These are phyloP conservation scores for Leccinum arenicola DNA, from an alignment of 768 basidiomycete genomes.

Conservation along the genomic window DNA sequence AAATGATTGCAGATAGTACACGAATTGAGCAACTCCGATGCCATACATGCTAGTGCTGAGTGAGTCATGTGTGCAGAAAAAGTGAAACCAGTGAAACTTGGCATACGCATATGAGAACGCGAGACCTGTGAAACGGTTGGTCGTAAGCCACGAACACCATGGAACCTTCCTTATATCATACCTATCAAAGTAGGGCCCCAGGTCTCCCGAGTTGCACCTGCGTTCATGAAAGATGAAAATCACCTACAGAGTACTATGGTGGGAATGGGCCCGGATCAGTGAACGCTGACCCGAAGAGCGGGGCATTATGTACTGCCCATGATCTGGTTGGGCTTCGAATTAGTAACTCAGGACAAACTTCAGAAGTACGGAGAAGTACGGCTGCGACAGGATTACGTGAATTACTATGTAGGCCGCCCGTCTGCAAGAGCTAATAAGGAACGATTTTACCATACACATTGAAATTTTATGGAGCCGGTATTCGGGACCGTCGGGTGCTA, in stretches of 20 bases:
- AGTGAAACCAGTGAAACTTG: neutral
- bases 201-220: neutral
- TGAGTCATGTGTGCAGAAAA: neutral
- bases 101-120: constrained; percentile 13
- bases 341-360: too few species aligned
- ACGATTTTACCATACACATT: too few species aligned
- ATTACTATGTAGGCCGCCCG: too few species aligned
- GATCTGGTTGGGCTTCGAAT: too few species aligned
- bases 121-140: constrained; percentile 17
- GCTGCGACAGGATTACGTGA: too few species aligned
- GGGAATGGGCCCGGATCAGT: neutral
- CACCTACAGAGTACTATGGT: neutral
- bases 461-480: too few species aligned
- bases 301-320: too few species aligned
- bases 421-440: too few species aligned
- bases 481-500: too few species aligned
- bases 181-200: constrained; percentile 21
- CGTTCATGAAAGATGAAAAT: constrained; percentile 9
- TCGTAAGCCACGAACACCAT: neutral
- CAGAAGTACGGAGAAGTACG: too few species aligned
- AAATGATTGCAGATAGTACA: constrained; percentile 15
- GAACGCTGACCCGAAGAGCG: too few species aligned
- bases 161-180: neutral
- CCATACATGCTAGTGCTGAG: neutral
- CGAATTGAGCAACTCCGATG: neutral